Evolutionary conservation across 2,329 filamentous ascomycete genomes (phyloP), one percentile per base, ranked within the genome.

Genomic region (Grosmannia clavigera): DNA sequence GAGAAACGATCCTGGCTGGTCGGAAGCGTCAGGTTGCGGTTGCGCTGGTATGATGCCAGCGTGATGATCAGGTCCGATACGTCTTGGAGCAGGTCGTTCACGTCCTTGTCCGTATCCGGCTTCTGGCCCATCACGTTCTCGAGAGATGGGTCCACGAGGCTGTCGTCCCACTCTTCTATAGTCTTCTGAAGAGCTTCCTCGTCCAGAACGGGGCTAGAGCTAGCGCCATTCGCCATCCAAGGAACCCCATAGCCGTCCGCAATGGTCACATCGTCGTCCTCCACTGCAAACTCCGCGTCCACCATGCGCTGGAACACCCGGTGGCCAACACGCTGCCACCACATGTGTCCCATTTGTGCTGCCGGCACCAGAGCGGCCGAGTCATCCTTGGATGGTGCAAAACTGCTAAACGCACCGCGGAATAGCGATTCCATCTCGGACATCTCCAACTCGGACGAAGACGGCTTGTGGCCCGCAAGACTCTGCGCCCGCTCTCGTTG

Each of bases 61-160:
- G 87, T 90, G 69, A 90, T 83, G 58, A 92, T 81, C 65, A 91
- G 76, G 67, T 90, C 87, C 1, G 86, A 88, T 40, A 91, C 86
- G 53, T 89, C 85, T 61, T 83, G 77, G 31, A 92, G 78, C 48
- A 90, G 75, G 57, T 88, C 85, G n/a, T 88, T 82, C 2, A 80
- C 77, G 57, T 86, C 83, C 66, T 83, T 81, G 33, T 85, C 80
- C 40, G 79, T 73, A 61, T 78, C 74, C 3, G 75, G 70, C 69
- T 80, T 83, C 50, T 72, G 70, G 56, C 78, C 64, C 78, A 81
- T 74, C 53, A 76, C 76, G 43, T 79, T 74, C 58, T 79, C 76
- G 27, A 86, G 74, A 53, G 75, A 78, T 1, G 83, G 83, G 66
- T 86, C 83, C 46, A 86, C 74, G 29, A 75, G 68, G 33, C 70